A percentile compares a stretch with the other conserved stretches of the same genome.
phyloP scores from a whole-genome alignment of 2,329 filamentous ascomycete genomes.

The Zasmidium citrigriseum region DNA sequence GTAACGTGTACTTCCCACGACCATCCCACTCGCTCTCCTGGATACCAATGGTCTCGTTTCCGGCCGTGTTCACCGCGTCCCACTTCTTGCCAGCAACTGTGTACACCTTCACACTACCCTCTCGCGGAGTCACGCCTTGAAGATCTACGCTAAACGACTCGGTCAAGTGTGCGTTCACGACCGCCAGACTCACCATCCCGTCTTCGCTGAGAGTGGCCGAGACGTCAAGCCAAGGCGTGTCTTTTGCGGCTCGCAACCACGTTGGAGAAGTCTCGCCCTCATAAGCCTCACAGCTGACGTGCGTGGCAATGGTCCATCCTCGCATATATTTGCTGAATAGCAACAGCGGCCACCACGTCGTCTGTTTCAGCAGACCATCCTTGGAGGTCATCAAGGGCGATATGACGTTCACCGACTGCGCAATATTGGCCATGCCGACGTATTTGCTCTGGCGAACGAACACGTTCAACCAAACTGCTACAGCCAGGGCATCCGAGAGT shows the following conservation, averaged over 20 bases:
- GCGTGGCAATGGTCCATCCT: conserved; percentile 66
- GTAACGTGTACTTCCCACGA: conserved; percentile 63
- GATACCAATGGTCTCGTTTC: conserved; percentile 63
- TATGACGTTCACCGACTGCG: conserved; percentile 77
- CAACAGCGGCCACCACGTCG: conserved; percentile 73
- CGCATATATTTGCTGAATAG: conserved; percentile 74
- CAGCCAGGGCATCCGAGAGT: conserved; percentile 73
- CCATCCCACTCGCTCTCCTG: conserved; percentile 65
- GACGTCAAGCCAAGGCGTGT: conserved; percentile 71
- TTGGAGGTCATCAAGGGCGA: conserved; percentile 72
- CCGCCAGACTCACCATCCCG: conserved; percentile 65
- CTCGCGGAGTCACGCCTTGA: conserved; percentile 52
- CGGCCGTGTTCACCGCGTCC: conserved; percentile 62
- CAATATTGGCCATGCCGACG: conserved; percentile 77
- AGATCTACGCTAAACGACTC: conserved; percentile 61
- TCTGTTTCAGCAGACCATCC: conserved; percentile 66
- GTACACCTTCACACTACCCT: conserved; percentile 56
- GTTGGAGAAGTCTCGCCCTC: conserved; percentile 64
- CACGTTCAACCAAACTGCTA: conserved; percentile 73
- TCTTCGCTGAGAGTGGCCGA: conserved; percentile 61
- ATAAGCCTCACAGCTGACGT: conserved; percentile 66
- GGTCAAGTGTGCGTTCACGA: conserved; percentile 69
- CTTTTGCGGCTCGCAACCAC: conserved; percentile 66
- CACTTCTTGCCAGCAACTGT: conserved; percentile 62
- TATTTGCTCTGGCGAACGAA: conserved; percentile 71